A percentile compares a stretch with the other conserved stretches of the same genome.
phyloP scores from a whole-genome alignment of 495 filamentous ascomycete genomes.

The Poronia punctata region DNA sequence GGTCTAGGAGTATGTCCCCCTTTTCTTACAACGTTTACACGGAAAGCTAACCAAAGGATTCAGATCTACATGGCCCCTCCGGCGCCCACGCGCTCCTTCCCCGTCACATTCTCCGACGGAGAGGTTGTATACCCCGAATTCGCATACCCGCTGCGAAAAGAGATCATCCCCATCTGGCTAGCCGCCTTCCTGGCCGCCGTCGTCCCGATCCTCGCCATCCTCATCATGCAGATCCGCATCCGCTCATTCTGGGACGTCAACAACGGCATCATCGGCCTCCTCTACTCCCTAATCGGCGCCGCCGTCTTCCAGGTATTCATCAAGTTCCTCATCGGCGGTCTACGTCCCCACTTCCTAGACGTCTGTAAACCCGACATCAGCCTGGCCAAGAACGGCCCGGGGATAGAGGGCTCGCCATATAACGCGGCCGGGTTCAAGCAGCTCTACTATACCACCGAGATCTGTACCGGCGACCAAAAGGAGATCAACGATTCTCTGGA shows the following conservation, averaged over 20 bases:
- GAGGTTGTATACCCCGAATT: slow-evolving; percentile 55
- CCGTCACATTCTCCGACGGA: slow-evolving; percentile 51
- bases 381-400: slow-evolving; percentile 23
- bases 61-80: slow-evolving; percentile 52
- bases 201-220: slow-evolving; percentile 51
- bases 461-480: slow-evolving; percentile 35
- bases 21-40: background rate
- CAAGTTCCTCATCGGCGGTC: slow-evolving; percentile 50
- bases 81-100: slow-evolving; percentile 49
- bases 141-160: slow-evolving; percentile 54
- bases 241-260: slow-evolving; percentile 62
- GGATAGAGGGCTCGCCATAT: slow-evolving; percentile 24
- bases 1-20: slow-evolving; percentile 46
- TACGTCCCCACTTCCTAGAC: slow-evolving; percentile 52
- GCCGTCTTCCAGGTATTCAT: slow-evolving; percentile 51
- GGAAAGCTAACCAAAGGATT: slow-evolving; percentile 3
- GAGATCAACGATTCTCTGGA: slow-evolving; percentile 47
- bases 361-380: slow-evolving; percentile 49
- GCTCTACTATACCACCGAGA: slow-evolving; percentile 43
- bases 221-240: slow-evolving; percentile 51
- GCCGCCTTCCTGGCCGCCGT: slow-evolving; percentile 49
- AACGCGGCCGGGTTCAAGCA: slow-evolving; percentile 37
- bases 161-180: slow-evolving; percentile 55
- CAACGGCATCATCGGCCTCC: slow-evolving; percentile 53
- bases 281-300: slow-evolving; percentile 53